Conservation (phyloP, 495 filamentous ascomycete genomes). For the Aspergillus kassunensis region DNA sequence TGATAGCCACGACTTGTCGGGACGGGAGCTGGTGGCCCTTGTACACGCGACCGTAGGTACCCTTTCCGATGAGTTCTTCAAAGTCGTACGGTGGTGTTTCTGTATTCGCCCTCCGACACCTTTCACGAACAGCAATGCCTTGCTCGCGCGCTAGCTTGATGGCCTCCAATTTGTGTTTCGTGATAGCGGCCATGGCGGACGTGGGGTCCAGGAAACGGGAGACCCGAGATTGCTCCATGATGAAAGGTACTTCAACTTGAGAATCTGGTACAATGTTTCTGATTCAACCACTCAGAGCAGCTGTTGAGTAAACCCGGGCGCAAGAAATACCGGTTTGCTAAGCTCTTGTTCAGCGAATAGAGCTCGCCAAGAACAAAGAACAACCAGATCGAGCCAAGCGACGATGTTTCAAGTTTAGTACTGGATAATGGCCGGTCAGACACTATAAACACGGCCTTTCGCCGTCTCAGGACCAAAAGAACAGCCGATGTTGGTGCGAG, state of each 20-base stretch:
- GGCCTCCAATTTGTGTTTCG: slow-evolving; percentile 45
- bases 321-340: not conserved
- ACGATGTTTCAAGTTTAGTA: not conserved
- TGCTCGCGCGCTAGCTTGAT: slow-evolving; percentile 50
- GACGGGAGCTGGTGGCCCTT: slow-evolving; percentile 63
- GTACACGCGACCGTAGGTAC: slow-evolving; percentile 92
- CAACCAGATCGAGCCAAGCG: not conserved
- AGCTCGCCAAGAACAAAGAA: not conserved
- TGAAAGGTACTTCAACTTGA: too few relatives aligned
- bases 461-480: too few relatives aligned
- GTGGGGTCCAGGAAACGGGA: slow-evolving; percentile 42
- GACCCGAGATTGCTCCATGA: slow-evolving; percentile 22
- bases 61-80: slow-evolving; percentile 89
- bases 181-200: slow-evolving; percentile 45
- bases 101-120: slow-evolving; percentile 44
- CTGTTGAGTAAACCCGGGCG: not conserved
- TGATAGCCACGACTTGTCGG: slow-evolving; percentile 75
- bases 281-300: not conserved
- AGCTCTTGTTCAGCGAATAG: not conserved
- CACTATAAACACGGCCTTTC: too few relatives aligned
- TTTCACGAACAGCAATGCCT: slow-evolving; percentile 43
- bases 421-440: too few relatives aligned
- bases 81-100: slow-evolving; percentile 66
- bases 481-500: too few relatives aligned
- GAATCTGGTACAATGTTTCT: not conserved